Evolutionary conservation across 2,329 filamentous ascomycete genomes (phyloP).

Genomic region (Botrytis fabae): DNA sequence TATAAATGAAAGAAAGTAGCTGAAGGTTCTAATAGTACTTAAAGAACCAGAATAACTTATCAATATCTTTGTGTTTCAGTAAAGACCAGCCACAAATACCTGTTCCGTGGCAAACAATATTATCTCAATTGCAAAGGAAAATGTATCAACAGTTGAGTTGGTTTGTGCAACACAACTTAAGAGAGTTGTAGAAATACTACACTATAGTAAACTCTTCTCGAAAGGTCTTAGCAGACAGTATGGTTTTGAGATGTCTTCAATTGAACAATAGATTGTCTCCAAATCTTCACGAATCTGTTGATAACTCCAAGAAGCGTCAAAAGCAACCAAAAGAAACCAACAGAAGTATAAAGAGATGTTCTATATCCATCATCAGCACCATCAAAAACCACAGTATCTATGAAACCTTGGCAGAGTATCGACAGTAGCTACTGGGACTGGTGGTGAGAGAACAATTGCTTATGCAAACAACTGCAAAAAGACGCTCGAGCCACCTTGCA

Average conservation of each 20-base stretch:
- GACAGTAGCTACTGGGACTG: neutral
- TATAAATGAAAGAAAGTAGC: fast-evolving
- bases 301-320: neutral
- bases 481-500: neutral
- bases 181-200: neutral
- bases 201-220: neutral
- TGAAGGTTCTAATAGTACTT: neutral
- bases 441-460: no score
- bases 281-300: neutral
- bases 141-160: neutral
- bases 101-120: neutral
- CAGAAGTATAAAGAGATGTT: neutral
- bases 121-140: neutral
- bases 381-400: neutral
- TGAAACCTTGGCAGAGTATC: neutral
- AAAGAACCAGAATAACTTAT: neutral
- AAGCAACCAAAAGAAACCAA: neutral
- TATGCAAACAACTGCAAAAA: neutral
- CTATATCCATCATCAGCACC: neutral
- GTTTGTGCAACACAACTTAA: neutral
- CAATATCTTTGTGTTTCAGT: no score
- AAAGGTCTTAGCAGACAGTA: neutral
- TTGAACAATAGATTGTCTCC: neutral
- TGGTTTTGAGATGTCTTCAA: neutral
- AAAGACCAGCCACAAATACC: neutral